Base-by-base conservation (phyloP, 257 asterid species). In the Paulownia fortunei region DNA sequence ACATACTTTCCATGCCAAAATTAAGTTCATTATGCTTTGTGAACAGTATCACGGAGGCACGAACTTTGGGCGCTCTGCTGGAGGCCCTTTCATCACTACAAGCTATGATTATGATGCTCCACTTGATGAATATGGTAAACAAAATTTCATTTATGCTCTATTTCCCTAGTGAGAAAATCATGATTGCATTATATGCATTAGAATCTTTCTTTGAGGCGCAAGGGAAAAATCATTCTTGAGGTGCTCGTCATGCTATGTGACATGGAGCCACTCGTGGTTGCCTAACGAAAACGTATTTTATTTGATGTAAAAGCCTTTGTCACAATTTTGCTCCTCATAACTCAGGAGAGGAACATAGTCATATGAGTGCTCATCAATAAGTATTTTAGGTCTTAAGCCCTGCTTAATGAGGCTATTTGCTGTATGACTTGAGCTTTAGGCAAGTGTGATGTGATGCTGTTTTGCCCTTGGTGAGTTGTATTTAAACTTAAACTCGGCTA, bases 91-190 rank as follows among this genome's bases (percentile, higher is more conserved):
- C 89, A 84, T 94, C 80, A 90, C 97, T 12, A 92, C 99, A 47
- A 94, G 99, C 89, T 94, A 94, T 39, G 98, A 92, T 80, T 92
- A 91, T 67, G 97, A 94, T 80, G 99, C 99, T 81, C 99, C 98
- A 18, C 88, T 94, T 32, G 97, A 92, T 27, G 97, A 92, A 86
- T 90, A 88, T 60, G 97, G 97, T 90, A 82, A 64, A 67, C 21
- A 49, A 6, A 73, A 24, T 39, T 26, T 24, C 0, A 18, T 61
- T 23, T 58, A 23, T 74, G 74, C 30, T 37, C 46, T 44, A 6
- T 39, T 46, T 60, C 6, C 15, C 36, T 30, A 34, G 0, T 23
- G 13, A 68, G 70, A 54, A 39, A 21, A 9, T 69, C 49, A 60
- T 44, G 9, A 16, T 12, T 47, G 67, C 32, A 19, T 52, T 36